Base-by-base conservation (phyloP, 495 filamentous ascomycete genomes). In the Cladorrhinum samala region DNA sequence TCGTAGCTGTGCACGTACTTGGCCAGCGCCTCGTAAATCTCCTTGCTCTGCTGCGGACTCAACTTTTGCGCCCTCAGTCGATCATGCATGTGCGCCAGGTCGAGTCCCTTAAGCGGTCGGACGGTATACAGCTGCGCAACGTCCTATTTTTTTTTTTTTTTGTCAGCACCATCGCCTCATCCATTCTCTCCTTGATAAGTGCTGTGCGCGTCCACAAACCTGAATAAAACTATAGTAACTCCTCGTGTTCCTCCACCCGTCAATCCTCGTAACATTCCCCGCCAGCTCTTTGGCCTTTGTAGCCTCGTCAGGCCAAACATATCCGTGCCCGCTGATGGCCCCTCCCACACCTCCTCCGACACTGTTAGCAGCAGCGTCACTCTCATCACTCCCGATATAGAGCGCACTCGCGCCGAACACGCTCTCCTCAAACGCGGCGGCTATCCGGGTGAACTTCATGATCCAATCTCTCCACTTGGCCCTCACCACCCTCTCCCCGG, bases 211-310 rank as follows among this genome's bases (percentile, higher is more conserved):
- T 17, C 24, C 36, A 30, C 68, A 55, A 68, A 81, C 93, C 72
- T 94, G 89, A 56, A 95, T 91, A 66, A 89, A 96, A 39, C 85
- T 88, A 68, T 94, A 95, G 63, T 97, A 99, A 58, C 88, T 94
- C 54, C 93, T 78, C 2, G 93, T 97, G 49, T 86, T 90, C 50
- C 94, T 79, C 93, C 93, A 99, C 37, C 91, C 93, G 66, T 97
- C 94, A 41, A 99, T 95, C 39, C 93, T 76, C 50, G 85, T 86
- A 27, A 94, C 89, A 24, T 92, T 95, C 1, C 88, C 92, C 6
- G 87, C 83, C 20, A 99, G 77, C 69, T 97, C 94, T 46, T 82
- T 83, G 58, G 85, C 81, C 66, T 87, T 89, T n/a, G 84, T 75
- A 9, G 70, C 67, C 44, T 95, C 89, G 65, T 95, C 88, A 6